A percentile compares a stretch with the other conserved stretches of the same genome.
These are phyloP conservation scores for Nevesoporus exiguus DNA, from an alignment of 768 basidiomycete species.

Conservation along the genomic window DNA sequence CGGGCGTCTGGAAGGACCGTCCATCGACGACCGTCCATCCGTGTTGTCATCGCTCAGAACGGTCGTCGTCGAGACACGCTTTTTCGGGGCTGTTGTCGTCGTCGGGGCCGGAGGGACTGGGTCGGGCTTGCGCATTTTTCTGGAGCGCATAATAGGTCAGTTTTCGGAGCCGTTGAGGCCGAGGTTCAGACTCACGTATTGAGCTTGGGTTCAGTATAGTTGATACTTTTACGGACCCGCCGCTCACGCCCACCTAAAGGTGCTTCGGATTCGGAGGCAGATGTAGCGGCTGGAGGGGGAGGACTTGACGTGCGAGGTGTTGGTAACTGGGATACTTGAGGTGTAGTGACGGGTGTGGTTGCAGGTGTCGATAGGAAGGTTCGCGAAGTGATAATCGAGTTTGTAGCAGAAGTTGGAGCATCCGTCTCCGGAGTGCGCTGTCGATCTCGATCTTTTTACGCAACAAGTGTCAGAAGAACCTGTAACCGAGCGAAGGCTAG, in stretches of 20 bases:
- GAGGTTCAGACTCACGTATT: constrained; percentile 61
- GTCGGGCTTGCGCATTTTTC: constrained; percentile 90
- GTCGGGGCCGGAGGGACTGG: constrained; percentile 38
- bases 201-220: constrained; percentile 84
- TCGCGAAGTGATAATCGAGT: constrained; percentile 35
- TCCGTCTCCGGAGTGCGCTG: constrained; percentile 37
- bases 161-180: not conserved
- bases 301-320: constrained; percentile 53
- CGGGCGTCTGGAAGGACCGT: constrained; percentile 33
- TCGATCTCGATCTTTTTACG: constrained; percentile 34
- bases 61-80: constrained; percentile 39
- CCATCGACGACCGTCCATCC: constrained; percentile 40
- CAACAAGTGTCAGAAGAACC: constrained; percentile 16
- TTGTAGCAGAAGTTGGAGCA: constrained; percentile 34
- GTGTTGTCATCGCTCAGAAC: constrained; percentile 37
- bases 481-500: not conserved
- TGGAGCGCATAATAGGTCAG: constrained; percentile 28
- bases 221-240: constrained; percentile 71
- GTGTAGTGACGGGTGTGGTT: constrained; percentile 38
- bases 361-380: constrained; percentile 42
- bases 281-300: constrained; percentile 33
- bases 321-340: constrained; percentile 38
- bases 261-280: constrained; percentile 33
- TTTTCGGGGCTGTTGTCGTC: constrained; percentile 35
- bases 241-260: constrained; percentile 42